Conservation (phyloP, 345 rosid genomes). For the Eucalyptus viminalis region DNA sequence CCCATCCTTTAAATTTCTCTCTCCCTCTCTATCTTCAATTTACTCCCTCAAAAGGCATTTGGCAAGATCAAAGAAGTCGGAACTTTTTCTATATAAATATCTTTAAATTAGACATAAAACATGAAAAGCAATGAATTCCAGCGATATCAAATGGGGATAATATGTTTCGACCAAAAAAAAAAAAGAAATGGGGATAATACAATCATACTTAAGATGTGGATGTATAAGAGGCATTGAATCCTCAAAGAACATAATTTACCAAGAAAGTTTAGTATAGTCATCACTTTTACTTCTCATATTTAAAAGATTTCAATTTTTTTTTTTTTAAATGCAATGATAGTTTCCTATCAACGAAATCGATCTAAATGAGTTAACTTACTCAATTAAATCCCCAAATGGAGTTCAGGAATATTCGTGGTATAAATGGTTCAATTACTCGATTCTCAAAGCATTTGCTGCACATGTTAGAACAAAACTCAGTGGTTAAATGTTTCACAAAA, state of each 20-base stretch:
- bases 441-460: neutral
- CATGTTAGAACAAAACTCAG: neutral
- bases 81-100: neutral
- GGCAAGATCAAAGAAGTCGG: neutral
- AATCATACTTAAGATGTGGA: too few relatives aligned
- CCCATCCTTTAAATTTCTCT: neutral
- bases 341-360: too few relatives aligned
- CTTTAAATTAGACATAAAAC: neutral
- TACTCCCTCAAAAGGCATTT: neutral
- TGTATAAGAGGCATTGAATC: too few relatives aligned
- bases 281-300: neutral
- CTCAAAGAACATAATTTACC: neutral
- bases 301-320: too few relatives aligned
- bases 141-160: neutral
- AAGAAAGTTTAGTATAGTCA: too few relatives aligned
- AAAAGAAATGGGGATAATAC: neutral
- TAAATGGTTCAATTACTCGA: neutral
- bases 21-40: neutral
- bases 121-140: too few relatives aligned
- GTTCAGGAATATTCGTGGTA: fast-evolving
- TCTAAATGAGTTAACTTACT: neutral
- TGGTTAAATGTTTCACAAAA: neutral
- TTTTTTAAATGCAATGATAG: neutral
- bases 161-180: too few relatives aligned
- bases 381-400: neutral